phyloP scores from a whole-genome alignment of 345 rosid species.

The Sisymbrium altissimum region DNA sequence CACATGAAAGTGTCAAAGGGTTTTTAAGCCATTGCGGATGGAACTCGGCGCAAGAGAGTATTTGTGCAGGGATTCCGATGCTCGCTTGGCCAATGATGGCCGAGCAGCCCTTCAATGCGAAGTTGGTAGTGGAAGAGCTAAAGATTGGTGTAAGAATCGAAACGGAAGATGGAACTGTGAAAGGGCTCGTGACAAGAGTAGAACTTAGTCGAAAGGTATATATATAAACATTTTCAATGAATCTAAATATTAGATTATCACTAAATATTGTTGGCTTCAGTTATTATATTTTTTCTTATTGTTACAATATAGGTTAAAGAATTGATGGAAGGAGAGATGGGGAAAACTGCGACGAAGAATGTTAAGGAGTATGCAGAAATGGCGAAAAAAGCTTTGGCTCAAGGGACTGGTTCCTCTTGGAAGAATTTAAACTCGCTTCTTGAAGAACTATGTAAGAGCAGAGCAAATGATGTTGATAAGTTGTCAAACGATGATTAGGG shows the following conservation, averaged over 20 bases:
- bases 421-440: conserved; percentile 43
- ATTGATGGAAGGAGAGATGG: conserved; percentile 63
- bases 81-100: conserved; percentile 84
- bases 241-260: neutral
- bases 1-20: conserved; percentile 56
- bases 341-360: conserved; percentile 42
- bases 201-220: conserved; percentile 40
- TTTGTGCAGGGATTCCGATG: conserved; percentile 69
- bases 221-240: neutral
- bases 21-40: conserved; percentile 85
- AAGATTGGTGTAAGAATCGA: conserved; percentile 56
- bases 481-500: neutral
- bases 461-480: neutral
- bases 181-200: conserved; percentile 48
- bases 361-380: conserved; percentile 39
- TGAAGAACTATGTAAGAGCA: conserved; percentile 24
- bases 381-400: conserved; percentile 52
- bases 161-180: conserved; percentile 37
- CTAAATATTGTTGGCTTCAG: neutral
- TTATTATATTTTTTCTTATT: neutral
- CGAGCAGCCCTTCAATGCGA: conserved; percentile 65
- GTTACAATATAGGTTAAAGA: conserved; percentile 14
- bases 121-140: conserved; percentile 60
- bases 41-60: conserved; percentile 74
- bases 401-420: conserved; percentile 62